A percentile compares a stretch with the other conserved stretches of the same genome.
Conservation (phyloP, 2,329 filamentous ascomycete genomes). For the Colletotrichum orchidophilum region DNA sequence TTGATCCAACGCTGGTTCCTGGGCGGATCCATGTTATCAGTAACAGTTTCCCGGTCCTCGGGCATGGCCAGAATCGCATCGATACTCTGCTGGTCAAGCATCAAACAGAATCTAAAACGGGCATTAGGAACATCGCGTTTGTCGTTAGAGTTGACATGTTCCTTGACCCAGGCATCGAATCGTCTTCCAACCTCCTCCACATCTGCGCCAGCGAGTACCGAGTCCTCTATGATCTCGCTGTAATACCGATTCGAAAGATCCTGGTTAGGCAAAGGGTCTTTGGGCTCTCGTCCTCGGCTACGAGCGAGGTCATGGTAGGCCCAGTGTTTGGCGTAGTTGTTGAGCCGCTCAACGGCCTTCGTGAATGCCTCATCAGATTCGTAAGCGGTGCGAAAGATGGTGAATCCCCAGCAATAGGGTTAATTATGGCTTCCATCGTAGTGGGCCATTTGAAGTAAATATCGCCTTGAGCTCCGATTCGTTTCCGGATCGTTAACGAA, state of each 20-base stretch:
- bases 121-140: slow-evolving; percentile 19
- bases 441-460: slow-evolving; percentile 28
- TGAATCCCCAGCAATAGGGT: slow-evolving; percentile 38
- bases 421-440: slow-evolving; percentile 37
- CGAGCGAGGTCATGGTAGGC: slow-evolving; percentile 15
- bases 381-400: slow-evolving; percentile 38
- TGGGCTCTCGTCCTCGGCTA: not conserved
- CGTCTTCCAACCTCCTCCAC: slow-evolving; percentile 33
- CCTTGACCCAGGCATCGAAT: slow-evolving; percentile 34
- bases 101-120: slow-evolving; percentile 36
- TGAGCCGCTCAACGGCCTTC: slow-evolving; percentile 34
- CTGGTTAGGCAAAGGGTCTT: slow-evolving; percentile 31
- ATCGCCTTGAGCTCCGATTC: slow-evolving; percentile 11
- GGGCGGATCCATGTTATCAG: slow-evolving; percentile 1
- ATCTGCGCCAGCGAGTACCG: slow-evolving; percentile 18
- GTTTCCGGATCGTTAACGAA: slow-evolving; percentile 26
- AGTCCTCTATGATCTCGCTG: slow-evolving; percentile 35
- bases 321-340: slow-evolving; percentile 31
- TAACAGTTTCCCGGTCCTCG: slow-evolving; percentile 26
- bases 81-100: slow-evolving; percentile 37
- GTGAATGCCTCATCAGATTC: slow-evolving; percentile 33
- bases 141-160: slow-evolving; percentile 16
- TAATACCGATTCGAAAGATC: slow-evolving; percentile 36
- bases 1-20: slow-evolving; percentile 31
- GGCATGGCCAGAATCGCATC: slow-evolving; percentile 37